Base-by-base conservation (phyloP, 2,329 filamentous ascomycete species). In the Fusarium heterosporum region DNA sequence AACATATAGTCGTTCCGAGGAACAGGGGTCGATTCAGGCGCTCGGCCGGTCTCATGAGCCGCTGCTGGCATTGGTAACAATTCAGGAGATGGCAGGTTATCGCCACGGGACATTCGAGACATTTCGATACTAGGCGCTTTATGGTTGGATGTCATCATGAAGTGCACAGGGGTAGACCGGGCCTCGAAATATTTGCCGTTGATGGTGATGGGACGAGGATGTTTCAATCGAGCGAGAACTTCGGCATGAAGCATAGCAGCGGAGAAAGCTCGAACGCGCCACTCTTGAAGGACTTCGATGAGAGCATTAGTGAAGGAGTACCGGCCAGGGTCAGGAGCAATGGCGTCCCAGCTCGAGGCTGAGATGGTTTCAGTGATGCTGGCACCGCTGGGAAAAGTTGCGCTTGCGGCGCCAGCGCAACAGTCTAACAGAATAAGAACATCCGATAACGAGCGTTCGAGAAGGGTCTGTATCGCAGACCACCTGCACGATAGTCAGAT, bases 331-430 rank as follows among this genome's bases (percentile, higher is more conserved):
- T 87, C 83, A 0, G 86, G 85, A 12, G 86, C 85, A 50, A 87
- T 87, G 41, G 85, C 85, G 59, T 88, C 85, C 85, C 85, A 88
- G 51, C 85, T 87, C 3, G 85, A 88, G 6, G 86, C 86, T 7
- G 85, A 88, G 65, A 88, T 88, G 10, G 85, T 87, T 75, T 88
- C 86, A 4, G 85, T 88, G 67, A 87, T 86, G 72, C 85, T 87
- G 64, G 82, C 82, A 17, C 86, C 85, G 17, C 81, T 86, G 7
- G 85, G 83, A 50, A 87, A 87, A 1, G 85, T 87, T 14, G 85
- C 85, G 61, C 85, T 87, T 42, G 86, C 86, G 39, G 86, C 86
- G 13, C 85, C 85, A 8, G 86, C 85, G 69, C 86, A 88, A 68
- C 86, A 88, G 70, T 88, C 86, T 14, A 88, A 75, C 1, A 88